Conservation (phyloP, 2,329 filamentous ascomycete genomes). For the Fusarium guadeloupense region DNA sequence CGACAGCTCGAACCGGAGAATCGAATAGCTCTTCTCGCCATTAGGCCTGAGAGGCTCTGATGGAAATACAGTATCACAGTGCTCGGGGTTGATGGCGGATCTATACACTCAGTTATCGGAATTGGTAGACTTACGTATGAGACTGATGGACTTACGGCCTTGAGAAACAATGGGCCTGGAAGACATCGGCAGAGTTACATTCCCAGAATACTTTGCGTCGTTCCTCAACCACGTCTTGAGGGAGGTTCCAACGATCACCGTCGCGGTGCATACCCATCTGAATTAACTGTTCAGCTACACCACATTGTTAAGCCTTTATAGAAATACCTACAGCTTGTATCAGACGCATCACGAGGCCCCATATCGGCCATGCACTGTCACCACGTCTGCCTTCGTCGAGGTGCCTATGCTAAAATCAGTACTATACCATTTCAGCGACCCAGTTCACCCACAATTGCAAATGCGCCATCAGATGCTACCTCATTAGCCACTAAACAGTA, state of each 20-base stretch:
- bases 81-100: constrained; percentile 4
- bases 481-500: not conserved
- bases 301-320: too few relatives aligned
- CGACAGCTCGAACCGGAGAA: constrained; percentile 1
- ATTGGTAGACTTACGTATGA: too few relatives aligned
- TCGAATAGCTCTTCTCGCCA: constrained; percentile 1
- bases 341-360: constrained; percentile 1
- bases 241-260: constrained; percentile 3
- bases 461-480: constrained; percentile 1
- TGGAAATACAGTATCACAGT: constrained; percentile 5
- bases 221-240: not conserved
- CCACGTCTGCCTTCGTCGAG: not conserved
- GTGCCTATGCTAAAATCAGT: not conserved
- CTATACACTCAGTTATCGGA: not conserved
- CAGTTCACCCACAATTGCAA: not conserved
- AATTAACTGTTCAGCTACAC: not conserved
- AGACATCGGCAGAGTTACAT: not conserved
- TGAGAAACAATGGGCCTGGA: constrained; percentile 3
- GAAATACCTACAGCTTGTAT: too few relatives aligned
- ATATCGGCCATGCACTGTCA: constrained; percentile 4
- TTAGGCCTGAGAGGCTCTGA: not conserved
- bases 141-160: not conserved
- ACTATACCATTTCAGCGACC: rapidly evolving
- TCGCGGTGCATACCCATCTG: constrained; percentile 5
- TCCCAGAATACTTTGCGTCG: constrained; percentile 3